Conservation (phyloP, 1,284 basidiomycete species). For the Cystobasidium pallidum region DNA sequence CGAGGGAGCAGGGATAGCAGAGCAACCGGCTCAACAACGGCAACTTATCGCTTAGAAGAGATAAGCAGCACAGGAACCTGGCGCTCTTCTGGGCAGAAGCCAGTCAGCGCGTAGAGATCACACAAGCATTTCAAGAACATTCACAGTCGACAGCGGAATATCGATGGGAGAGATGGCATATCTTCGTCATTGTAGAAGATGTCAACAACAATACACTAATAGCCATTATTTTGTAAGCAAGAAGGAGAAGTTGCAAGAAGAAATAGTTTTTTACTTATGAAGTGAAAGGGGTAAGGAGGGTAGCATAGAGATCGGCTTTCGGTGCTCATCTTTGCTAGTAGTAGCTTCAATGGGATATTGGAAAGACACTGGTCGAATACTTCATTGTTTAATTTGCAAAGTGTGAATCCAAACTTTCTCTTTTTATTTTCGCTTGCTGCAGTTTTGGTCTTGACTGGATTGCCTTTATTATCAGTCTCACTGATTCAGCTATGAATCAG, state of each 20-base stretch:
- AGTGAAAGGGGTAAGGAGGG: too few relatives aligned
- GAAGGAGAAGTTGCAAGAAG: too few relatives aligned
- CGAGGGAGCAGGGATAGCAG: conserved; percentile 4
- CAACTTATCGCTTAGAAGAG: conserved; percentile 20
- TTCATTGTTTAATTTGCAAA: conserved; percentile 8
- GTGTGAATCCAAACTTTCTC: conserved; percentile 29
- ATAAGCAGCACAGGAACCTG: conserved; percentile 3
- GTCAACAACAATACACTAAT: too few relatives aligned
- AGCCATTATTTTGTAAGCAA: too few relatives aligned
- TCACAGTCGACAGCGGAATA: too few relatives aligned
- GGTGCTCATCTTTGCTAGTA: neutral
- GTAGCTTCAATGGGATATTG: too few relatives aligned
- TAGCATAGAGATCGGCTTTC: too few relatives aligned
- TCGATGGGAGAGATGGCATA: too few relatives aligned
- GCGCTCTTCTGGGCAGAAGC: neutral
- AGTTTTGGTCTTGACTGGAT: conserved; percentile 20
- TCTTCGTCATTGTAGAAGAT: too few relatives aligned
- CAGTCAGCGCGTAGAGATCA: conserved; percentile 14
- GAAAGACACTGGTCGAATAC: neutral
- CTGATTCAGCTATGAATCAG: too few relatives aligned
- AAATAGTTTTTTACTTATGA: too few relatives aligned
- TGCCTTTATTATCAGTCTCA: conserved; percentile 29
- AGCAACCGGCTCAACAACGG: conserved; percentile 10
- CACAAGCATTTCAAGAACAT: too few relatives aligned
- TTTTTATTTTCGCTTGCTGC: conserved; percentile 17